Evolutionary conservation across 2,329 filamentous ascomycete genomes (phyloP).

Genomic region (Coniochaeta prunicola): DNA sequence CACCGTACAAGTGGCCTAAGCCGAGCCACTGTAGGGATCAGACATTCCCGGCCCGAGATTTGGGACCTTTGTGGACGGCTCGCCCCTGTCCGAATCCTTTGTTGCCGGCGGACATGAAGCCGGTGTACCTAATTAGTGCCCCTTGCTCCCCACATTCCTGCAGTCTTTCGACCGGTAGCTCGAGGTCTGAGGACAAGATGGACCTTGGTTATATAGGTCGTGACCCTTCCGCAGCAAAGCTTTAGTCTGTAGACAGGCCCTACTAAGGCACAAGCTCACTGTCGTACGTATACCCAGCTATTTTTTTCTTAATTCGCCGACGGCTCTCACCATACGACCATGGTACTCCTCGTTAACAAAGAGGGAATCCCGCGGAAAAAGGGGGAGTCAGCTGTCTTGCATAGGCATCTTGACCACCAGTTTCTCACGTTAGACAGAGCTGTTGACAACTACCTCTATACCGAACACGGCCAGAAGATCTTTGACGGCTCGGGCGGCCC

Average conservation of each 20-base stretch:
- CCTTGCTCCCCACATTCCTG: not conserved
- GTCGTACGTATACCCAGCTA: not conserved
- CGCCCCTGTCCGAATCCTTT: not conserved
- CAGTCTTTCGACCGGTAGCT: not conserved
- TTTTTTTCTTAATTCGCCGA: not conserved
- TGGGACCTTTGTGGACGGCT: not conserved
- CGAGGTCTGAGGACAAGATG: not conserved
- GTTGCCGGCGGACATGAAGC: not conserved
- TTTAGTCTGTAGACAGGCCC: not conserved
- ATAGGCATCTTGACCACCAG: conserved; percentile 25
- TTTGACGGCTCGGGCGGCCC: conserved; percentile 39
- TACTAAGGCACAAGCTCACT: not conserved
- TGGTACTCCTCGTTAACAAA: not conserved
- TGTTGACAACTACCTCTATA: conserved; percentile 29
- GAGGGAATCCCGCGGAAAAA: not conserved
- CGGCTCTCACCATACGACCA: not conserved
- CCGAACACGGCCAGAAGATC: conserved; percentile 31
- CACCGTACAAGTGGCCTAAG: not conserved
- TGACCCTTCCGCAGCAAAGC: not conserved
- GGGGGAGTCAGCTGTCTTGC: conserved; percentile 27
- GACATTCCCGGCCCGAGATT: not conserved
- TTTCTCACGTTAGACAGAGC: conserved; percentile 24
- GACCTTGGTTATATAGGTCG: not conserved
- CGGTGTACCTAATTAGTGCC: not conserved
- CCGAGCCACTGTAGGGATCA: not conserved